Evolutionary conservation across 192 early-diverging fungal genomes (phyloP), one percentile per base, ranked within the genome.

Genomic region (Coemansia sp.): DNA sequence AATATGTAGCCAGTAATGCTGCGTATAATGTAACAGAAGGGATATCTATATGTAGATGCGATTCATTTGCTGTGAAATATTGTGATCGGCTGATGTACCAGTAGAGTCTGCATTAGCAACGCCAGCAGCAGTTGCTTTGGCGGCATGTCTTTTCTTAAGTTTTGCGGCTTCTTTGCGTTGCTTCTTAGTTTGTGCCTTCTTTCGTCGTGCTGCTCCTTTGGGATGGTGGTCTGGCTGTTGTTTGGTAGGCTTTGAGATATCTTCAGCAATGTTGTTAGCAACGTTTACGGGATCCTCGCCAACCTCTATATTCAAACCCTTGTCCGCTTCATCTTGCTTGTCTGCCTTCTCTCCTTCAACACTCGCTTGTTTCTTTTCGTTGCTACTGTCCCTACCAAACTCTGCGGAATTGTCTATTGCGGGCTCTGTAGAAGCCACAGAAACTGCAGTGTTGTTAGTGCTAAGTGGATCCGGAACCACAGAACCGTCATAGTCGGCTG

Each of bases 131-230:
- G 20, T 60, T 39, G 61, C 59, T 51, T 55, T 50, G 6, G 60
- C 65, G 0, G 71, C 71, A 50, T 60, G 51, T 32, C 72, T 59
- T 53, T 76, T 76, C 61, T 71, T 76, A 17, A 71, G 30, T 25
- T 67, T 70, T n/a, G 74, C 68, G 51, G 64, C 59, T 25, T 76
- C 69, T 51, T 76, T 76, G 59, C 67, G 75, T n/a, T 66, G 64
- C 32, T 76, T 76, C 31, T 76, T 76, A 6, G 75, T 67, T 57
- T 71, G 64, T 11, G 64, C 59, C 54, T 71, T 76, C 39, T 61
- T 66, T 22, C 63, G 60, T 9, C 74, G 68, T 27, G 74, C 67
- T 6, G 64, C 64, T 10, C 68, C 68, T 61, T 76, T 71, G 51
- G 51, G 46, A 0, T 10, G 68, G 32, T 61, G 19, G 53, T 6